Percentiles rank a stretch among this genome's conserved stretches.
phyloP scores from a whole-genome alignment of 257 asterid genomes.

The Lithospermum erythrorhizon region DNA sequence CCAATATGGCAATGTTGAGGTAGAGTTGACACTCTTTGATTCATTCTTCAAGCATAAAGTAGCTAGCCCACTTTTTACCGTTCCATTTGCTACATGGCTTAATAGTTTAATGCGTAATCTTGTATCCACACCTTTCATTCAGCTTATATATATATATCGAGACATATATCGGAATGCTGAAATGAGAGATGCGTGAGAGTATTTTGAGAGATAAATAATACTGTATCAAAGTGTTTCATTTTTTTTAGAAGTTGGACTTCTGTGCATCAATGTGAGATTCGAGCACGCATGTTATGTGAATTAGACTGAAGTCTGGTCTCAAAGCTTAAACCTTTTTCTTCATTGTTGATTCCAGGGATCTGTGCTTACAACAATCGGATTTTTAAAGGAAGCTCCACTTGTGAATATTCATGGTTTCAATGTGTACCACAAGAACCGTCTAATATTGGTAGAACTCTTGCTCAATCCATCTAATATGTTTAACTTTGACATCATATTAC shows the following conservation, averaged over 20 bases:
- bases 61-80: background rate
- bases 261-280: too few relatives aligned
- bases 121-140: background rate
- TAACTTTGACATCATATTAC: background rate
- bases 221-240: background rate
- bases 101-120: background rate
- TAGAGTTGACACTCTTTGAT: background rate
- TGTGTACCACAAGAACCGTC: constrained; percentile 90
- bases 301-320: background rate
- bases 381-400: constrained; percentile 80
- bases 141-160: background rate
- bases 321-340: background rate
- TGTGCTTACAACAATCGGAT: constrained; percentile 72
- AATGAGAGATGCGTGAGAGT: background rate
- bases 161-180: background rate
- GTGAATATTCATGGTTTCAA: constrained; percentile 87
- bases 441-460: constrained; percentile 60
- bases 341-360: constrained; percentile 42
- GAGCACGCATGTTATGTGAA: background rate
- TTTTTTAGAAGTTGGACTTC: too few relatives aligned
- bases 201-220: background rate
- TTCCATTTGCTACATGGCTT: background rate
- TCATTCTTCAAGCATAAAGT: background rate
- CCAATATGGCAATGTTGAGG: constrained; percentile 45
- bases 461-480: constrained; percentile 9